Evolutionary conservation across 2,329 filamentous ascomycete genomes (phyloP), one percentile per base, ranked within the genome.

Genomic region (Colletotrichum sp.): DNA sequence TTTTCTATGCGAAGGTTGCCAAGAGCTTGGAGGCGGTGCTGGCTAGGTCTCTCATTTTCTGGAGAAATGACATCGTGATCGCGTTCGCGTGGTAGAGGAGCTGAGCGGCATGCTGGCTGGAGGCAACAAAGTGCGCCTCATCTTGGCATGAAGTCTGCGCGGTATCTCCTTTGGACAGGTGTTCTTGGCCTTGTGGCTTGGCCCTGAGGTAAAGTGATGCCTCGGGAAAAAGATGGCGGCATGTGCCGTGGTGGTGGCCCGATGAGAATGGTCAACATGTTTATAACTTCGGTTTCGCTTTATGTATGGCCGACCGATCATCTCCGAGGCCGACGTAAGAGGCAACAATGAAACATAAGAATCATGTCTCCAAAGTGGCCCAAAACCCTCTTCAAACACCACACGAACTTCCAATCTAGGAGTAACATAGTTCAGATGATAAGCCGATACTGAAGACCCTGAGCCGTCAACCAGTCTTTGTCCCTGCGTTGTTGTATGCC

Each of bases 1-100:
- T 55, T 62, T 30, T 32, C 26, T 28, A 32, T 32, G 63, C 63
- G 38, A 66, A 34, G 43, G 48, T 34, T 55, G 38, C 38, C 63
- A 32, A 55, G 63, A 0, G 28, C 8, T 62, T 14, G 58, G 26
- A 59, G 14, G 58, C 58, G 10, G 32, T n/a, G 7, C 5, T 21
- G 8, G 63, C 38, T 66, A 1, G 16, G 62, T 6, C 30, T 32
- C 18, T 18, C 7, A 30, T 28, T 10, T 16, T 9, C 16, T 30
- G 6, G 43, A 21, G 43, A 48, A 48, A 4, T 48, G 43, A 5
- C n/a, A 21, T 52, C n/a, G 43, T 52, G 43, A 52, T 52, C n/a
- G 43, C 43, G 43, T 52, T 24, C n/a, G n/a, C n/a, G 43, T 52
- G 43, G n/a, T 21, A 7, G 43, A 21, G 6, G 10, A 52, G 43